Percentiles rank a stretch among this genome's conserved stretches.
Conservation (phyloP, 306 rosid genomes). For the Vigna nakashimae region DNA sequence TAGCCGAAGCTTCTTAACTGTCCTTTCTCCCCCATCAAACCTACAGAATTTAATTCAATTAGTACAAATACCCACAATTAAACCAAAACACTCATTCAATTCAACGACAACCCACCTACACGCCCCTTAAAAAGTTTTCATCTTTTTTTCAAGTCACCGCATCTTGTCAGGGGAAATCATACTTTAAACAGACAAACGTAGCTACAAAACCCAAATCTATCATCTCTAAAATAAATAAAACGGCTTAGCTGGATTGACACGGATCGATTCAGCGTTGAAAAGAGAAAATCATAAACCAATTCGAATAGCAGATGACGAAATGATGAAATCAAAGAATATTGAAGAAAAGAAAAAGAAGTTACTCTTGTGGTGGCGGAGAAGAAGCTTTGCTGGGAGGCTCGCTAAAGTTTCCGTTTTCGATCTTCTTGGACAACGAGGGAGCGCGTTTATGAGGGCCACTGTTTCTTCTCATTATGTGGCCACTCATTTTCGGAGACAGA, state of each 20-base stretch:
- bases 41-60: conserved; percentile 43
- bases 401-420: conserved; percentile 59
- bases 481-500: conserved; percentile 61
- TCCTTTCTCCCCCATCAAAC: conserved; percentile 76
- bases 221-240: not conserved
- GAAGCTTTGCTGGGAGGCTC: conserved; percentile 63
- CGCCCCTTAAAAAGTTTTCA: conserved; percentile 5
- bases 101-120: conserved; percentile 14
- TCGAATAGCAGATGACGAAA: not conserved
- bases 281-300: not conserved
- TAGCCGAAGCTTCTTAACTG: conserved; percentile 87
- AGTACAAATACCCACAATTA: not conserved
- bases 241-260: not conserved
- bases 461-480: conserved; percentile 63
- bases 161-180: not conserved
- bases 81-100: not conserved
- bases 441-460: conserved; percentile 57
- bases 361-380: conserved; percentile 74
- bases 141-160: not conserved
- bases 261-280: not conserved
- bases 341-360: not conserved
- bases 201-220: not conserved
- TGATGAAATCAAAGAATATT: not conserved
- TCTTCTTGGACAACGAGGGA: conserved; percentile 61
- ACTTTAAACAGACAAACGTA: not conserved